Evolutionary conservation across 768 basidiomycete genomes (phyloP).

Genomic region (Sporobolomyces pararoseus): DNA sequence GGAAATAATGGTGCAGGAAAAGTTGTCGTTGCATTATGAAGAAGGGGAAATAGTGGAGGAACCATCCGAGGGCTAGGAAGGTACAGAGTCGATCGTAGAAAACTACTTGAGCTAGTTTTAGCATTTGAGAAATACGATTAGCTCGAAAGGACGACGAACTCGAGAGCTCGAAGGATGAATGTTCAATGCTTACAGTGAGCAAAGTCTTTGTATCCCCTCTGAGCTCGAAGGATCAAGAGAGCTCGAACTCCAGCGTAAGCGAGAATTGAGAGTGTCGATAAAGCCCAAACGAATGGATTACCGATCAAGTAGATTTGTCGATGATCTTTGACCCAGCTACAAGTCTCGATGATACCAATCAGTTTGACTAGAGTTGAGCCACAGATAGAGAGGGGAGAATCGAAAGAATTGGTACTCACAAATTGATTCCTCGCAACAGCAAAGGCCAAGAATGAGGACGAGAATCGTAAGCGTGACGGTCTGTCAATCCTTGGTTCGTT

Average conservation of each 20-base stretch:
- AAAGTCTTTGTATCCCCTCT: slow-evolving; percentile 87
- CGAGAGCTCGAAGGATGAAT: no score
- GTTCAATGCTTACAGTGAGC: slow-evolving; percentile 80
- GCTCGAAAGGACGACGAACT: no score
- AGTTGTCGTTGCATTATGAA: slow-evolving; percentile 95
- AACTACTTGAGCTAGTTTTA: slow-evolving; percentile 79
- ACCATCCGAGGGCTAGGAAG: slow-evolving; percentile 89
- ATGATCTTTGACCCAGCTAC: slow-evolving; percentile 98
- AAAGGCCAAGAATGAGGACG: slow-evolving; percentile 89
- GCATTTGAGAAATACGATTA: no score
- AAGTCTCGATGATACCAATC: slow-evolving; percentile 22
- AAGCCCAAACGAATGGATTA: slow-evolving; percentile 91
- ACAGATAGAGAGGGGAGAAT: background rate
- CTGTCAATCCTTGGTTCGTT: slow-evolving; percentile 91
- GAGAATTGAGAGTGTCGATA: slow-evolving; percentile 67
- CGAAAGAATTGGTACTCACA: slow-evolving; percentile 44
- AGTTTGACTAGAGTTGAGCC: no score
- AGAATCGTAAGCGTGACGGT: slow-evolving; percentile 90
- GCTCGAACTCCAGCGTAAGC: slow-evolving; percentile 68
- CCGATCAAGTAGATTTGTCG: slow-evolving; percentile 92
- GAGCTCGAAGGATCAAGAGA: slow-evolving; percentile 76
- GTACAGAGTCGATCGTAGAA: slow-evolving; percentile 88
- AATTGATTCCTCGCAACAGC: slow-evolving; percentile 83
- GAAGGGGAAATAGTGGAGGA: slow-evolving; percentile 91
- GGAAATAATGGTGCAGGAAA: slow-evolving; percentile 97